phyloP scores from a whole-genome alignment of 2,329 filamentous ascomycete species.

The Aspergillus alliaceus region DNA sequence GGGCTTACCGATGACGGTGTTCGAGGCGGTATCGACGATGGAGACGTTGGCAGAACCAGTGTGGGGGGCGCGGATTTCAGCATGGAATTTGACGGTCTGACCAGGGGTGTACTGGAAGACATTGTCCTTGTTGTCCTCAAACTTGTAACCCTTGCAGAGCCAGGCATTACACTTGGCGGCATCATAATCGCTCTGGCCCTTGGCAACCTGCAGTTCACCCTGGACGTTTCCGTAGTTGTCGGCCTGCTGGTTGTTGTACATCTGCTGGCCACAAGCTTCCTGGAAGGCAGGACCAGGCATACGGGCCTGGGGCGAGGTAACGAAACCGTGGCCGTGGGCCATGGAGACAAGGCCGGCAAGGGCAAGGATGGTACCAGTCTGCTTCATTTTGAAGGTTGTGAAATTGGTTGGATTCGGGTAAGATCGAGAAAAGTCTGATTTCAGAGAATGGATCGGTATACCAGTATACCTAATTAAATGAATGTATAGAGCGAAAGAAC shows the following conservation, averaged over 20 bases:
- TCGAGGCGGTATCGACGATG: slow-evolving; percentile 48
- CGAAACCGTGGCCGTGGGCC: slow-evolving; percentile 56
- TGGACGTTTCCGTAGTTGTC: slow-evolving; percentile 61
- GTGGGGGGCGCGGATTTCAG: slow-evolving; percentile 50
- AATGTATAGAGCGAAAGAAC: slow-evolving; percentile 16
- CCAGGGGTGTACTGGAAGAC: slow-evolving; percentile 53
- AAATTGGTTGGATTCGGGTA: slow-evolving; percentile 1
- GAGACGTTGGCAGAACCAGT: slow-evolving; percentile 51
- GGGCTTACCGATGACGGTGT: slow-evolving; percentile 38
- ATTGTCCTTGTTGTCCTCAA: slow-evolving; percentile 55
- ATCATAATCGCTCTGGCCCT: slow-evolving; percentile 50
- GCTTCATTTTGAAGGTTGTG: slow-evolving; percentile 41
- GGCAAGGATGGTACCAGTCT: slow-evolving; percentile 41
- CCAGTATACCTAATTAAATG: slow-evolving; percentile 22
- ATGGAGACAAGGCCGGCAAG: slow-evolving; percentile 46
- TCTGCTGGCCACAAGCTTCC: slow-evolving; percentile 55
- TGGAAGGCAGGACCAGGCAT: slow-evolving; percentile 53
- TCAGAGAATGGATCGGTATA: slow-evolving; percentile 23
- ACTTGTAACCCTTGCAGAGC: slow-evolving; percentile 61
- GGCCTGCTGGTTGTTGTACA: slow-evolving; percentile 53
- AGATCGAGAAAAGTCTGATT: slow-evolving; percentile 10
- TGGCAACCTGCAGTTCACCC: slow-evolving; percentile 52
- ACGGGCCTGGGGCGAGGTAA: slow-evolving; percentile 50
- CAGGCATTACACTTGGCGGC: slow-evolving; percentile 51
- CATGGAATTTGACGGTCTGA: slow-evolving; percentile 44